Evolutionary conservation across 306 rosid species (phyloP).

Genomic region (Chamaecrista fasciculata): DNA sequence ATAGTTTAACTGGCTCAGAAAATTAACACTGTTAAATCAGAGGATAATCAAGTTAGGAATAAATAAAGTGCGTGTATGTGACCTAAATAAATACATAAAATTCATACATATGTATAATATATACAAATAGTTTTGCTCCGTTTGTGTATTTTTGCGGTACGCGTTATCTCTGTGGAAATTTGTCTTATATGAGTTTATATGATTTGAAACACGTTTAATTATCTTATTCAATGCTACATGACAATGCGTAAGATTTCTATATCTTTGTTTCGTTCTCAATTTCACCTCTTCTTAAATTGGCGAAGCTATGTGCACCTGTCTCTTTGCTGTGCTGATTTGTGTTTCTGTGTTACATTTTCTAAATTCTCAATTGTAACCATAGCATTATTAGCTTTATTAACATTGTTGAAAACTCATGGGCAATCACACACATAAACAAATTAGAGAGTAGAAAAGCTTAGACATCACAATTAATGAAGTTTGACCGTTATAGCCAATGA

Average conservation of each 20-base stretch:
- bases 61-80: constrained; percentile 12
- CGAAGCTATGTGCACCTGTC: not conserved
- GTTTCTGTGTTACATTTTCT: not conserved
- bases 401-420: too few species aligned
- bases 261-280: not conserved
- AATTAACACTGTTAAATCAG: constrained; percentile 9
- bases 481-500: too few species aligned
- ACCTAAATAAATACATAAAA: not conserved
- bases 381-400: not conserved
- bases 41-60: constrained; percentile 29
- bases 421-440: too few species aligned
- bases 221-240: not conserved
- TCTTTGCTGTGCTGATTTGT: not conserved
- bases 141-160: not conserved
- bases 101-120: not conserved
- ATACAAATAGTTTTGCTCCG: too few species aligned
- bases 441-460: too few species aligned
- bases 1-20: constrained; percentile 16
- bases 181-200: not conserved
- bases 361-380: not conserved
- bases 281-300: not conserved
- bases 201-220: not conserved
- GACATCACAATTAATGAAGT: too few species aligned
- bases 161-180: not conserved
- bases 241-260: not conserved